A percentile compares a stretch with the other conserved stretches of the same genome.
These are phyloP conservation scores for Rhizopogon vesiculosus DNA, from an alignment of 768 basidiomycete genomes.

Conservation along the genomic window DNA sequence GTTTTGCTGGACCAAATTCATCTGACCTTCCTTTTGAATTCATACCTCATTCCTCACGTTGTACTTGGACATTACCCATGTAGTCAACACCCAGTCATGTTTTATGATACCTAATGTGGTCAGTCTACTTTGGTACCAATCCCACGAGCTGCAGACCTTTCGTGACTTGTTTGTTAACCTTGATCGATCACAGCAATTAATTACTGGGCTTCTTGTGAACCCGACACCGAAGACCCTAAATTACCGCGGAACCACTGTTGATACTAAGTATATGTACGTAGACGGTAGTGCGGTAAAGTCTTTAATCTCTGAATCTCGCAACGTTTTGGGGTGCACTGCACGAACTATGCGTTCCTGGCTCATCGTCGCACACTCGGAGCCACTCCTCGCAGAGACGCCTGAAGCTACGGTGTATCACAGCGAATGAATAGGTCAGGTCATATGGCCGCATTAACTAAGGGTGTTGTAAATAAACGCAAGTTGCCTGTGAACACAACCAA, in stretches of 20 bases:
- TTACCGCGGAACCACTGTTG: background rate
- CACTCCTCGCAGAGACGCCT: background rate
- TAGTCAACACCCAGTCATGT: background rate
- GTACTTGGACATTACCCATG: background rate
- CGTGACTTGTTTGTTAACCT: too few species aligned
- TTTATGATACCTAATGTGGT: background rate
- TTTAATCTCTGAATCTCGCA: too few species aligned
- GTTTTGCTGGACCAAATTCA: background rate
- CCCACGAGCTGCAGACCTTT: too few species aligned
- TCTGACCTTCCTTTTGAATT: constrained; percentile 1
- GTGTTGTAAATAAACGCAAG: background rate
- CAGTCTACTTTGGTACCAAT: too few species aligned
- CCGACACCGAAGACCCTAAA: background rate
- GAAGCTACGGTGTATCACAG: background rate
- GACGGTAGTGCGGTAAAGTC: too few species aligned
- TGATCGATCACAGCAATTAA: too few species aligned
- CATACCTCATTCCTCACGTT: background rate
- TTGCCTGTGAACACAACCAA: background rate
- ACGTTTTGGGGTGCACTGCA: background rate
- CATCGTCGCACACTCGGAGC: background rate
- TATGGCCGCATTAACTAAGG: background rate
- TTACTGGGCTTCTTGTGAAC: background rate
- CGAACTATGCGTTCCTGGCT: background rate
- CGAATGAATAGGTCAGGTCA: background rate
- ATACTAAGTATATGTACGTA: background rate